Base-by-base conservation (phyloP, 495 filamentous ascomycete genomes). In the Neohortaea acidophila region DNA sequence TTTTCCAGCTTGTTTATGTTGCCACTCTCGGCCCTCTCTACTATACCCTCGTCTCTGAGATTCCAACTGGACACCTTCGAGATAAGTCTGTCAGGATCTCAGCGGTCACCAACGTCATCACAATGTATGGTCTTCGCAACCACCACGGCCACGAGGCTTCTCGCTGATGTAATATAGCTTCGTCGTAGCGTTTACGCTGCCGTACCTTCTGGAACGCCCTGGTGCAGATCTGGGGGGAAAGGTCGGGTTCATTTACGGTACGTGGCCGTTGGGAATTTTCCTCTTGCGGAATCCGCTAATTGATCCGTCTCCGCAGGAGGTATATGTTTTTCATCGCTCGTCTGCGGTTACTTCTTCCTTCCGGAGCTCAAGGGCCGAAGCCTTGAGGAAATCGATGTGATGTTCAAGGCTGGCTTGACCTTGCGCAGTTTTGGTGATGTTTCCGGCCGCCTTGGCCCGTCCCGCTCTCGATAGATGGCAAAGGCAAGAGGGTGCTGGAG, bases 331-430 rank as follows among this genome's bases (percentile, higher is more conserved):
- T 4, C 15, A 5, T 15, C 32, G 17, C 32, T 34, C 19, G 15
- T 34, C 14, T 34, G 32, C 17, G 32, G 32, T 7, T 37, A 24
- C 22, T 26, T 37, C 35, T 37, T 24, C 35, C 15, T 37, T 11
- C 35, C 35, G 8, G 35, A 37, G 22, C 19, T 26, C 9, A 24
- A 37, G 21, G 22, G 22, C 14, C 35, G 35, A 12, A 24, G 21
- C 12, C 21, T 37, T 11, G 35, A 37, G 18, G 35, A 37, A 14
- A 4, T 37, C 3, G 35, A 37, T 4, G 35, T 17, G 11, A 37
- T 37, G 21, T 37, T 37, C 22, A 22, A 10, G 5, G 20, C 35
- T 15, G 13, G 17, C 8, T 6, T 34, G 32, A 15, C 32, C 8
- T 20, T 13, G 5, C 32, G 32, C 32, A 34, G 21, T 12, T 34